A percentile compares a stretch with the other conserved stretches of the same genome.
phyloP scores from a whole-genome alignment of 768 basidiomycete genomes.

The Trametopsis cervina region DNA sequence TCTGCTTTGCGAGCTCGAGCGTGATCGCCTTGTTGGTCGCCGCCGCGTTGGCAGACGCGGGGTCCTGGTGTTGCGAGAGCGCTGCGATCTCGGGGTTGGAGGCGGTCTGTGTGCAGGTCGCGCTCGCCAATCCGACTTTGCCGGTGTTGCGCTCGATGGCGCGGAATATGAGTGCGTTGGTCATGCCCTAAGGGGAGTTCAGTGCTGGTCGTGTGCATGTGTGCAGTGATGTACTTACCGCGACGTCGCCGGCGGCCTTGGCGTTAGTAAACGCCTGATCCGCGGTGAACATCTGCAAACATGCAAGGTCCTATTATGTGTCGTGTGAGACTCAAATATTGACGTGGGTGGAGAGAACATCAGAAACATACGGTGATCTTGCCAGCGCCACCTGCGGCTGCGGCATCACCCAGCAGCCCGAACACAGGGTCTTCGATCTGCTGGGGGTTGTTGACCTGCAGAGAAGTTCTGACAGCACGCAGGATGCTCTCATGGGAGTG shows the following conservation, averaged over 20 bases:
- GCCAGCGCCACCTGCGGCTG: slow-evolving; percentile 48
- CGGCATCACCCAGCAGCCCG: slow-evolving; percentile 57
- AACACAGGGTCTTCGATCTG: slow-evolving; percentile 57
- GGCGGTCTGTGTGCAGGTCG: slow-evolving; percentile 47
- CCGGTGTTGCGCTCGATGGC: slow-evolving; percentile 64
- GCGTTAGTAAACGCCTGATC: slow-evolving; percentile 72
- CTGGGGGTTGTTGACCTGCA: slow-evolving; percentile 51
- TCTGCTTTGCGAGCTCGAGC: slow-evolving; percentile 58
- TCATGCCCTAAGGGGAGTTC: slow-evolving; percentile 36
- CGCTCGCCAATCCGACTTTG: slow-evolving; percentile 38
- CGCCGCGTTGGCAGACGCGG: slow-evolving; percentile 51
- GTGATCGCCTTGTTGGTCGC: slow-evolving; percentile 57
- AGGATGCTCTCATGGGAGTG: slow-evolving; percentile 60
- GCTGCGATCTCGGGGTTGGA: slow-evolving; percentile 63
- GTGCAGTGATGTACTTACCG: slow-evolving; percentile 1
- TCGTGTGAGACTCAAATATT: neutral
- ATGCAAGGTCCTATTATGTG: slow-evolving; percentile 44
- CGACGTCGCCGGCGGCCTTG: slow-evolving; percentile 51
- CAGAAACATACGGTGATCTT: slow-evolving; percentile 38
- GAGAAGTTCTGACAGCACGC: slow-evolving; percentile 39
- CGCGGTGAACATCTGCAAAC: slow-evolving; percentile 59
- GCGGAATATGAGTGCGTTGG: slow-evolving; percentile 53
- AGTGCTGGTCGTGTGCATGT: too few species aligned
- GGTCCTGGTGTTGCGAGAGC: slow-evolving; percentile 57
- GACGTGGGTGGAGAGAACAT: neutral